Evolutionary conservation across 352 stramenopile species (phyloP), one percentile per base, ranked within the genome.

Genomic region (Phytopythium montanum): DNA sequence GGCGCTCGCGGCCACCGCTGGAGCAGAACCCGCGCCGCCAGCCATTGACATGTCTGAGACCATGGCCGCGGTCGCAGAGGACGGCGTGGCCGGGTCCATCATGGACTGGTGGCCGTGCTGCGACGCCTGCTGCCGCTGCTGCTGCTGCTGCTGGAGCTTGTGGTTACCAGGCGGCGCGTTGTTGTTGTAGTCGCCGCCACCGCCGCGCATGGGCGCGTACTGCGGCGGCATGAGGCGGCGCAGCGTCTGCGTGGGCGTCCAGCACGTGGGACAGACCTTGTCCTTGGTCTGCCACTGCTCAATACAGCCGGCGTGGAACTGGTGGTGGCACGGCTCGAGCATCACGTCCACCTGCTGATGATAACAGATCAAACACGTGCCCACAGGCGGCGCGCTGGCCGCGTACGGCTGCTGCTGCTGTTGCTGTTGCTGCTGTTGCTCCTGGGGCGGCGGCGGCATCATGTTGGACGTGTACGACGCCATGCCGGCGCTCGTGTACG

Each of bases 221-320:
- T 63, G 60, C 38, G 51, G 54, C 18, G 66, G 57, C 45, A 89
- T 41, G 19, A 92, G 62, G 7, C 71, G 68, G 18, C 79, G 77
- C 51, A 87, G 72, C 38, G 61, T 77, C 59, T 92, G 79, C 42
- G 90, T 89, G 23, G 80, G 75, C 21, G 72, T 78, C 72, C 81
- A 91, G 62, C 85, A 94, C 18, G 76, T 76, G 3, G 85, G 85
- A 49, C 85, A 94, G 9, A 84, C 65, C 53, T 91, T 91, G 62
- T 90, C 81, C 56, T 94, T 92, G 25, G 73, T 76, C 21, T 90
- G 68, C 58, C 67, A 81, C 19, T 75, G 78, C 52, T 92, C 83
- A 64, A 93, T 84, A 56, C 85, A 94, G 39, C 75, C 62, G 48
- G 73, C 73, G 66, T 94, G 85, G 69, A 93, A 92, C 59, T 90